These are phyloP conservation scores for Auriscalpium vulgare DNA, from an alignment of 768 basidiomycete genomes.

Conservation along the genomic window DNA sequence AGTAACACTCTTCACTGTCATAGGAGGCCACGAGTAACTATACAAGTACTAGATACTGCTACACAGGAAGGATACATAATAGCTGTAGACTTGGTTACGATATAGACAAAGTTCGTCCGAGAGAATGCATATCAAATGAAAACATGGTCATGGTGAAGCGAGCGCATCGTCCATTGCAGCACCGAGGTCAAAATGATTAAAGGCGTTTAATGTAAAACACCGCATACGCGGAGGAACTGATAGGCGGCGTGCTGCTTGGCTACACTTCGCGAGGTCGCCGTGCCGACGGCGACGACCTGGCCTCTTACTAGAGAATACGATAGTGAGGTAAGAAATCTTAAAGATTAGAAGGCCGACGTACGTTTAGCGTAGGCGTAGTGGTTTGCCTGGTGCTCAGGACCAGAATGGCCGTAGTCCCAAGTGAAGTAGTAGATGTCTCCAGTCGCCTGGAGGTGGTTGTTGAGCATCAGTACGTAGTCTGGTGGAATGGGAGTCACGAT, in stretches of 20 bases:
- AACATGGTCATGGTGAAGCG: no score
- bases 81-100: no score
- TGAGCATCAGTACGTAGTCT: constrained; percentile 14
- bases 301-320: no score
- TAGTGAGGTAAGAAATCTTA: background rate
- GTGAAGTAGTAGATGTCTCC: constrained; percentile 8
- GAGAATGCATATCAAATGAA: no score
- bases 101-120: no score
- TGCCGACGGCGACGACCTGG: background rate
- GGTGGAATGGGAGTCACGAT: background rate
- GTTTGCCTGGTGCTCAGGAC: constrained; percentile 12
- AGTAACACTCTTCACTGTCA: no score
- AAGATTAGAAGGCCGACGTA: background rate
- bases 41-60: no score
- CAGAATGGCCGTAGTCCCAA: constrained; percentile 12
- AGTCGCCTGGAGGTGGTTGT: constrained; percentile 12
- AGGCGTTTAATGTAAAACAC: no score
- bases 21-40: no score
- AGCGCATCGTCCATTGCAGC: no score
- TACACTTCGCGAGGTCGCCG: background rate
- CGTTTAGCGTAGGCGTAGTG: constrained; percentile 11
- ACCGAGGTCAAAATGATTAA: no score
- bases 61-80: no score
- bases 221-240: background rate
- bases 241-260: background rate